These are phyloP conservation scores for Sporothrix protearum DNA, from an alignment of 2,329 filamentous ascomycete genomes.

Conservation along the genomic window DNA sequence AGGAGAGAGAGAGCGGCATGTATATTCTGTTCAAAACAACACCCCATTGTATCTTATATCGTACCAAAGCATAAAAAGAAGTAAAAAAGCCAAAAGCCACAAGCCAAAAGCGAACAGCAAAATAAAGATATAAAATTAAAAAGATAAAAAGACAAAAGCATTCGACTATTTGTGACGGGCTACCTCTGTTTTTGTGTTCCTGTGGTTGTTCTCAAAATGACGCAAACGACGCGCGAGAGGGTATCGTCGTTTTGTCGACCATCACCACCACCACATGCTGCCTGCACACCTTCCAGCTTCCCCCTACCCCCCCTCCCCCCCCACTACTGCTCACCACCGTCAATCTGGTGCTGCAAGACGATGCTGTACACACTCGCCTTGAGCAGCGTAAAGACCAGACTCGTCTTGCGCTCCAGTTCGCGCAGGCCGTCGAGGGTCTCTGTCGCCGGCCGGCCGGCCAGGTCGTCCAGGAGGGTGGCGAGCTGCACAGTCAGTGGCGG, in stretches of 20 bases:
- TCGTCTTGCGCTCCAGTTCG: conserved; percentile 89
- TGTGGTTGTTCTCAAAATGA: too few species aligned
- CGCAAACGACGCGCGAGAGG: conserved; percentile 26
- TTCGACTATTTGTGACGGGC: background rate
- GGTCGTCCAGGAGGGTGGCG: conserved; percentile 57
- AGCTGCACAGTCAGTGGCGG: conserved; percentile 45
- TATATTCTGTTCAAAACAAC: too few species aligned
- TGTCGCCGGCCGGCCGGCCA: conserved; percentile 67
- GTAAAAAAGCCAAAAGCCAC: background rate
- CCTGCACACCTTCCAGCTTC: background rate
- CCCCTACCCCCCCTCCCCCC: conserved; percentile 30
- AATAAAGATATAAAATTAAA: too few species aligned
- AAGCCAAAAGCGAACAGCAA: background rate
- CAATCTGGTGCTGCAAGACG: conserved; percentile 94
- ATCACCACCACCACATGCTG: too few species aligned
- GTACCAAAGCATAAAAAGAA: too few species aligned
- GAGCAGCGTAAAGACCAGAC: conserved; percentile 87
- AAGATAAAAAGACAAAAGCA: background rate
- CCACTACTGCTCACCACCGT: conserved; percentile 57
- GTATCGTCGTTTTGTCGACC: conserved; percentile 24
- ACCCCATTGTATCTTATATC: too few species aligned
- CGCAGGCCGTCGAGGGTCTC: conserved; percentile 83
- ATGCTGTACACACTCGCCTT: conserved; percentile 99
- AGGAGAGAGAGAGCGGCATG: too few species aligned
- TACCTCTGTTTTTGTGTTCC: background rate